Evolutionary conservation across 2,329 filamentous ascomycete species (phyloP).

Genomic region (Pseudogymnoascus sp.): DNA sequence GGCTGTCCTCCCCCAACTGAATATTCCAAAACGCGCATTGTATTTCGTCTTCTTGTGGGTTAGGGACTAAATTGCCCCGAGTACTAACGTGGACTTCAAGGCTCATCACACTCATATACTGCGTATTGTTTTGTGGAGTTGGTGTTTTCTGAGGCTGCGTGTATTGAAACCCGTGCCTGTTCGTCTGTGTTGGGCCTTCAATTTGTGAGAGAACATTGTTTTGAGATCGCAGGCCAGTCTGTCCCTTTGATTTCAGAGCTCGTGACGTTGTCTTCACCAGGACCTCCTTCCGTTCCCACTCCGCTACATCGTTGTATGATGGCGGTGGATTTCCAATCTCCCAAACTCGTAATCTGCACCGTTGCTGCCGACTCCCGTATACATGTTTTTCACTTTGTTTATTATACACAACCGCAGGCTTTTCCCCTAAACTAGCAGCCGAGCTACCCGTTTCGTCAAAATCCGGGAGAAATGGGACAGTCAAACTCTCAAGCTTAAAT

Average conservation of each 20-base stretch:
- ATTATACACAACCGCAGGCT: slow-evolving; percentile 40
- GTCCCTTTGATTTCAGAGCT: slow-evolving; percentile 25
- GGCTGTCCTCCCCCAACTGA: slow-evolving; percentile 63
- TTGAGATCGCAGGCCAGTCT: slow-evolving; percentile 19
- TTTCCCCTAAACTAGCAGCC: slow-evolving; percentile 48
- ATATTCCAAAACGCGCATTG: slow-evolving; percentile 86
- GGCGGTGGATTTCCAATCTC: slow-evolving; percentile 68
- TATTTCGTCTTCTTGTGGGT: slow-evolving; percentile 85
- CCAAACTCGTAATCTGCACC: slow-evolving; percentile 65
- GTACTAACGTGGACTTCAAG: slow-evolving; percentile 89
- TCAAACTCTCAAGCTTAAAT: slow-evolving; percentile 69
- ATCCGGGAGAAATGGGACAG: slow-evolving; percentile 68
- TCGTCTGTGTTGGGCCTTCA: slow-evolving; percentile 76
- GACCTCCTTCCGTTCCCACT: slow-evolving; percentile 52
- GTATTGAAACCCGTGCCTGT: slow-evolving; percentile 77
- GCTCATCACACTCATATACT: slow-evolving; percentile 97
- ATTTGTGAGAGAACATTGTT: slow-evolving; percentile 65
- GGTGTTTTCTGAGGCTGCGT: slow-evolving; percentile 68
- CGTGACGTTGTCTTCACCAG: slow-evolving; percentile 16
- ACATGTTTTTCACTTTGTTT: slow-evolving; percentile 42
- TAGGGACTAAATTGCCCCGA: slow-evolving; percentile 69
- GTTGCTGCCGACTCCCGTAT: slow-evolving; percentile 45
- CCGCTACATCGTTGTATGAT: slow-evolving; percentile 57
- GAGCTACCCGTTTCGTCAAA: slow-evolving; percentile 62
- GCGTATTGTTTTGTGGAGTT: slow-evolving; percentile 72